These are phyloP conservation scores for Penicillium glabrum DNA, from an alignment of 2,329 filamentous ascomycete genomes.

Conservation along the genomic window DNA sequence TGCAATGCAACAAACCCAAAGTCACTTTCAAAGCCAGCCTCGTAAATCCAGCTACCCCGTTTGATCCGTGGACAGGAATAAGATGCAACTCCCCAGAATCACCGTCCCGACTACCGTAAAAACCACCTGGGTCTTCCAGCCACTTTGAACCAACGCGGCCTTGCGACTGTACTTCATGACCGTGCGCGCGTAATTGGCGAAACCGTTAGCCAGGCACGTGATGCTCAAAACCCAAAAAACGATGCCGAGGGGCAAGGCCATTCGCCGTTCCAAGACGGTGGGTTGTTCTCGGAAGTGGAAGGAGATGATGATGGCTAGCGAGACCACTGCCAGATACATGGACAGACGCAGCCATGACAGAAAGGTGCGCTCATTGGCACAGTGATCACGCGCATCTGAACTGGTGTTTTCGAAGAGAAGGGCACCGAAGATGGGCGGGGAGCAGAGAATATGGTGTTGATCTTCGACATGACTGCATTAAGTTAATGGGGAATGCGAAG, in stretches of 20 bases:
- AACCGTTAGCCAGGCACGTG: conserved; percentile 71
- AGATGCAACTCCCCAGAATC: conserved; percentile 46
- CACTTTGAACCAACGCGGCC: conserved; percentile 83
- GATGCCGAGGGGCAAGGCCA: conserved; percentile 80
- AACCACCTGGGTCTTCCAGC: conserved; percentile 90
- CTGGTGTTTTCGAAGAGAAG: conserved; percentile 67
- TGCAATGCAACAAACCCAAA: background rate
- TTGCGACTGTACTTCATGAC: conserved; percentile 79
- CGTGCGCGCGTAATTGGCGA: conserved; percentile 82
- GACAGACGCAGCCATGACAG: conserved; percentile 87
- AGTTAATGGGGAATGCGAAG: background rate
- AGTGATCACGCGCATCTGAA: conserved; percentile 66
- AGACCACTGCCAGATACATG: conserved; percentile 87
- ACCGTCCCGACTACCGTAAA: conserved; percentile 44
- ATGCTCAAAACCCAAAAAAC: conserved; percentile 84
- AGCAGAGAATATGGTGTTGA: conserved; percentile 48
- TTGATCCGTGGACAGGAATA: conserved; percentile 43
- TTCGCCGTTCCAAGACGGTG: conserved; percentile 66
- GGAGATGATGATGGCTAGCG: conserved; percentile 85
- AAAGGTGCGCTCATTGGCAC: conserved; percentile 70
- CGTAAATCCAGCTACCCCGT: background rate
- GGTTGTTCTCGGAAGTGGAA: conserved; percentile 84
- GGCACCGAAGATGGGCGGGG: conserved; percentile 56
- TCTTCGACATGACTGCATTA: conserved; percentile 29
- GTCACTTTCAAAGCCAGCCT: background rate